A percentile compares a stretch with the other conserved stretches of the same genome.
These are phyloP conservation scores for Cucumis hystrix DNA, from an alignment of 306 rosid genomes.

Conservation along the genomic window DNA sequence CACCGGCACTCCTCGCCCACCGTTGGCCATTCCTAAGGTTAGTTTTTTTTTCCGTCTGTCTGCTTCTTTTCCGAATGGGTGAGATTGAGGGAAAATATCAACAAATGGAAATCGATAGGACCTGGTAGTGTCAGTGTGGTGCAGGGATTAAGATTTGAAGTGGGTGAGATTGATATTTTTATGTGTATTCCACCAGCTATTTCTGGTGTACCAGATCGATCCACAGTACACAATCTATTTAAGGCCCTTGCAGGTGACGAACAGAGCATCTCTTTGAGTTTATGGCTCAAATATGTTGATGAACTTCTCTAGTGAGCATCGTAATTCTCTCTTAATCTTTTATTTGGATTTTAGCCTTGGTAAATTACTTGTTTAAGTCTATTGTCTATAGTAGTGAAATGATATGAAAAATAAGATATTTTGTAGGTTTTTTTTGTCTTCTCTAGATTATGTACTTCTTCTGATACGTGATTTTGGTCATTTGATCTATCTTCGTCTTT, in stretches of 20 bases:
- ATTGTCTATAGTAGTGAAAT: neutral
- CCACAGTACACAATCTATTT: conserved; percentile 73
- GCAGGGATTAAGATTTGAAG: conserved; percentile 78
- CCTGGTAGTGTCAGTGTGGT: conserved; percentile 85
- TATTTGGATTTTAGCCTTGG: neutral
- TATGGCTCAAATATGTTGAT: conserved; percentile 66
- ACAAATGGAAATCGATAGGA: conserved; percentile 65
- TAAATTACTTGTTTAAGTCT: neutral
- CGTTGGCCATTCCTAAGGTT: no score
- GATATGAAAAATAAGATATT: neutral
- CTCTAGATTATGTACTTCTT: no score
- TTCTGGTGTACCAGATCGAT: conserved; percentile 63
- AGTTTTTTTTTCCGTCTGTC: no score
- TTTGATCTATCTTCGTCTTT: no score
- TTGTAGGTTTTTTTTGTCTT: neutral
- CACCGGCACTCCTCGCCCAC: no score
- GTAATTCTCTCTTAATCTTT: neutral
- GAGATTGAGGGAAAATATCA: conserved; percentile 45
- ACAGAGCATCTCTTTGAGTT: conserved; percentile 57
- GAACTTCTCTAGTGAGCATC: conserved; percentile 73
- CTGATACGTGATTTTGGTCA: no score
- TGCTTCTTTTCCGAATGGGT: no score
- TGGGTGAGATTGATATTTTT: conserved; percentile 71
- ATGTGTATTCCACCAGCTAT: conserved; percentile 79
- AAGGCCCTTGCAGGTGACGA: conserved; percentile 75